Evolutionary conservation across 345 rosid genomes (phyloP), one percentile per base, ranked within the genome.

Genomic region (Salix brachista): DNA sequence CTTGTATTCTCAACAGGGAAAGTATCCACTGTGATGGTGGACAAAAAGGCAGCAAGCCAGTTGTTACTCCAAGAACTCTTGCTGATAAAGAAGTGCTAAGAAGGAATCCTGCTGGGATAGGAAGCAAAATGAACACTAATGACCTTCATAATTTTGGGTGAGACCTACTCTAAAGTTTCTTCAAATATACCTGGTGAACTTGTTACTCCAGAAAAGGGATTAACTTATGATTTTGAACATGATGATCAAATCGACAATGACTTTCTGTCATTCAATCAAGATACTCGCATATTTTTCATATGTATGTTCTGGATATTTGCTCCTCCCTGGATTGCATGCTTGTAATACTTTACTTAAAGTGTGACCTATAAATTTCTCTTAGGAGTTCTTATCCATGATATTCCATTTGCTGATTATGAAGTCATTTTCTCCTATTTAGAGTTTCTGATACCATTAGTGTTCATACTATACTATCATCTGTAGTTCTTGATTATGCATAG

Each of bases 51-150:
- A 48, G 77, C 78, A 86, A 82, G 75, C 71, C 70, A 23, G 65
- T 70, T 77, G 83, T 79, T 77, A 74, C 70, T 75, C 71, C 80
- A 72, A 86, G 75, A 70, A 62, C 69, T 75, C 84, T 85, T 46
- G 52, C 18, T 73, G 85, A 86, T 69, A 84, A 82, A 68, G 81
- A 71, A 75, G 75, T 79, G 18, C 73, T 75, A 39, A 81, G 82
- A 72, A 88, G 67, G 79, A 83, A 79, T 70, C 69, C 89, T 80
- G 50, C 77, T 76, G 72, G 78, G 70, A 82, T 72, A 67, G 83
- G 83, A 80, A 75, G 61, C 71, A 69, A 81, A 82, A 82, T 58
- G 52, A 34, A 60, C 48, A 67, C 4, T 16, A 71, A 75, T 36
- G 60, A 54, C 67, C 67, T 54, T 14, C 44, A 52, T 52, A 73